Conservation (phyloP, 192 early-diverging fungal species). For the Entophlyctis luteolus region DNA sequence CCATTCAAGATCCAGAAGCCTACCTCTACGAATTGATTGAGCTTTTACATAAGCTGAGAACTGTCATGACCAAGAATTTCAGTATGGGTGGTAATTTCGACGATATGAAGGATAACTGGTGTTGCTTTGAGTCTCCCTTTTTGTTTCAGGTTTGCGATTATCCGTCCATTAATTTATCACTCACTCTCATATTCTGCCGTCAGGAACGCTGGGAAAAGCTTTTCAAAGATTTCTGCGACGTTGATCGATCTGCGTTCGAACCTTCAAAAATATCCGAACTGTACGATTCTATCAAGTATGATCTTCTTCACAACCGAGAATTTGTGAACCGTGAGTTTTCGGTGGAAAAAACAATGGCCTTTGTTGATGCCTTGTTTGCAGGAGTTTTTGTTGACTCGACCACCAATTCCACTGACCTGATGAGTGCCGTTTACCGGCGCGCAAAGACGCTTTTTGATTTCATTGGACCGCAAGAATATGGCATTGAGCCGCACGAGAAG, state of each 20-base stretch:
- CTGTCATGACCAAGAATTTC: constrained; percentile 78
- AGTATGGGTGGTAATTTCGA: constrained; percentile 52
- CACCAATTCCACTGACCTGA: constrained; percentile 38
- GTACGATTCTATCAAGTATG: constrained; percentile 95
- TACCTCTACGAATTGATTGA: constrained; percentile 68
- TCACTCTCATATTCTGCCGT: background rate
- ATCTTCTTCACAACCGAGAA: constrained; percentile 89
- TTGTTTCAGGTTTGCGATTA: constrained; percentile 58
- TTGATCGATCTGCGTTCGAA: constrained; percentile 43
- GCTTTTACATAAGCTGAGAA: constrained; percentile 61
- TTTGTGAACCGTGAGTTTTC: constrained; percentile 62
- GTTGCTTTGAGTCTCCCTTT: constrained; percentile 79
- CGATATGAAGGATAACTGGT: constrained; percentile 75
- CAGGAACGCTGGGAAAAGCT: constrained; percentile 95
- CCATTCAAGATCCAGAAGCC: constrained; percentile 23
- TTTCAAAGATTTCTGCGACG: constrained; percentile 79
- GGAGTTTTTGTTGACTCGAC: constrained; percentile 23
- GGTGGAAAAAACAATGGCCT: background rate
- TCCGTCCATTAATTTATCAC: background rate
- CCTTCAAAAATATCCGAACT: constrained; percentile 88
- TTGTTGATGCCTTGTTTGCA: constrained; percentile 1
- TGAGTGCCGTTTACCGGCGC: constrained; percentile 71
- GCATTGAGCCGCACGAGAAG: constrained; percentile 77
- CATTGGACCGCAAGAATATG: constrained; percentile 91
- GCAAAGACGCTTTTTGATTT: constrained; percentile 89